Base-by-base conservation (phyloP, 352 stramenopile genomes). In the Phytophthora pseudosyringae region DNA sequence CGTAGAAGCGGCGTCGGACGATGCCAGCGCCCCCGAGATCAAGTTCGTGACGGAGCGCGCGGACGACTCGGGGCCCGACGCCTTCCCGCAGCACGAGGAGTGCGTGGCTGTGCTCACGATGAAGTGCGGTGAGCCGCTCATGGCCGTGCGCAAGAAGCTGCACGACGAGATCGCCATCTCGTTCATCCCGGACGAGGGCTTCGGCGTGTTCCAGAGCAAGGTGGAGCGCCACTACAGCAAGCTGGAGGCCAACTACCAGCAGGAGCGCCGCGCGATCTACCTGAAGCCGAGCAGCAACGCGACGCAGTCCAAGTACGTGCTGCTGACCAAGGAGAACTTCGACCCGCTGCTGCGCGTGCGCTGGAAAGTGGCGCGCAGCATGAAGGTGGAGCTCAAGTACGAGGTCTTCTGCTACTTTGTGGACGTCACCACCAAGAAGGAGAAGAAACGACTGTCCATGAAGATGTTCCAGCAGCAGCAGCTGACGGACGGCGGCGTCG, bases 331-430 rank as follows among this genome's bases (percentile, higher is more conserved):
- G 32, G 81, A 90, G 32, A 92, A 92, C 64, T 92, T 92, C 50
- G 81, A 88, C 45, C 69, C 79, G 16, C 64, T 86, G 49, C 64
- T 92, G 60, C 77, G 81, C 31, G 76, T 85, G 69, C 83, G 83
- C 45, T 92, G 83, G 83, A 90, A 90, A 75, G 78, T 92, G n/a
- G 76, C 81, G 35, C 80, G 81, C 31, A 89, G 78, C 33, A 91
- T 89, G 80, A 91, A 91, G 62, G 78, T 83, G 26, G 83, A 92
- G 45, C 80, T 91, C 49, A 92, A 90, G 74, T 92, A 89, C 67
- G 83, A 91, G 45, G 72, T 92, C 5, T 92, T 92, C 58, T 87
- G 81, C 60, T 92, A 92, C 61, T 92, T 92, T 67, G 73, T 89
- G 46, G 83, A 92, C 70, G 76, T 76, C 13, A 82, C 76, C 2